Evolutionary conservation across 2,329 filamentous ascomycete genomes (phyloP), one percentile per base, ranked within the genome.

Genomic region (Thielaviopsis euricoi): DNA sequence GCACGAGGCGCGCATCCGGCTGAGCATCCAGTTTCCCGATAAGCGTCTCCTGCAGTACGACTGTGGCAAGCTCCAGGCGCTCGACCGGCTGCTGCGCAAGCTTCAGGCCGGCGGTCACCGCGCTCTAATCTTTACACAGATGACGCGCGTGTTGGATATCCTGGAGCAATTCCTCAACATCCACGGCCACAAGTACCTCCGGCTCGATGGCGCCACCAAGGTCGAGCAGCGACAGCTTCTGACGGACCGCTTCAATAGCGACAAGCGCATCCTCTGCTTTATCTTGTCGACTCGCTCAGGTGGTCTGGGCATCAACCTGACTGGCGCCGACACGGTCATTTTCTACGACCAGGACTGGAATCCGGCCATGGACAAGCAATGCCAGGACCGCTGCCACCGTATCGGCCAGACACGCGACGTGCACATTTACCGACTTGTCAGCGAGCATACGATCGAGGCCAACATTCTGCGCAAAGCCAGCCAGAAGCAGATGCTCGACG

Each of bases 321-420:
- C 91, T 0, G 93, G 93, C 53, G 93, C 93, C 5, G 93, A 97
- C 69, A 95, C 90, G 0, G 93, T 98, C 65, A 96, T 98, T 63
- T 98, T 98, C 70, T 98, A 97, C 71, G 93, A 98, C 66, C 83
- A 97, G 60, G 93, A 98, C 68, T 98, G 94, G 94, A 98, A 98
- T 66, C 93, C 93, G 0, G 93, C 94, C 55, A 98, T 98, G 93
- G 93, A 98, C 74, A 95, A 95, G 70, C 93, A 98, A 70, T 98
- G 93, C 66, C 94, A 98, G 71, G 94, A 98, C 69, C 82, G 93
- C 65, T 94, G 89, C 65, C 93, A 98, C 72, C 88, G 93, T 63
- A 98, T 98, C 64, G 93, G 93, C 1, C 93, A 98, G 70, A 97
- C 93, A 0, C 85, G 93, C 29, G 93, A 98, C 68, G 93, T 98